Percentiles rank a stretch among this genome's conserved stretches.
Conservation (phyloP, 805 yeast species). For the Kazachstania africana region DNA sequence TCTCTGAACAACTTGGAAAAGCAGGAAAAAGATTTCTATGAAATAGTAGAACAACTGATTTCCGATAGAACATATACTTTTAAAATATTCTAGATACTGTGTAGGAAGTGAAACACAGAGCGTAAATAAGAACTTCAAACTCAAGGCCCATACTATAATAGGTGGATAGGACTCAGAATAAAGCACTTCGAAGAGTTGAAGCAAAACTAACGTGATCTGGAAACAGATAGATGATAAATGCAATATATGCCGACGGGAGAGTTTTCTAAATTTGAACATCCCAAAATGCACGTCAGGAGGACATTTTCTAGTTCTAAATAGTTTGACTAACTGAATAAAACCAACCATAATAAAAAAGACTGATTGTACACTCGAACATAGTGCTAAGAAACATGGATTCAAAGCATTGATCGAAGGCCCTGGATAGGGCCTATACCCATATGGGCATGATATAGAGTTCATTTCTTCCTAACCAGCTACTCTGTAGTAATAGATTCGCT, state of each 20-base stretch:
- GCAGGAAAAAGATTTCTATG: slow-evolving; percentile 10
- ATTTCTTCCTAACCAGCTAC: too few species aligned
- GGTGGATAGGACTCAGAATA: slow-evolving; percentile 3
- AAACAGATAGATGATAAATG: slow-evolving; percentile 16
- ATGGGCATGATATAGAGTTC: too few species aligned
- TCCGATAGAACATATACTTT: slow-evolving; percentile 20
- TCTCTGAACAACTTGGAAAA: slow-evolving; percentile 18
- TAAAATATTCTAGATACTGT: slow-evolving; percentile 19
- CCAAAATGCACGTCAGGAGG: slow-evolving; percentile 10
- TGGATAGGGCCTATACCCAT: slow-evolving; percentile 24
- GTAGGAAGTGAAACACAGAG: slow-evolving; percentile 18
- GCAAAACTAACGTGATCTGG: slow-evolving; percentile 7
- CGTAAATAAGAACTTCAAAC: slow-evolving; percentile 12
- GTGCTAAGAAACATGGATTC: slow-evolving; percentile 25
- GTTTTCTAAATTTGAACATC: slow-evolving; percentile 3
- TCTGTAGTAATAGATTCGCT: too few species aligned
- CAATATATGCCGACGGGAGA: slow-evolving; percentile 10
- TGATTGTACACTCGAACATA: slow-evolving; percentile 7
- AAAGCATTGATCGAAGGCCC: slow-evolving; percentile 26
- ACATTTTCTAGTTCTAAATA: slow-evolving; percentile 8
- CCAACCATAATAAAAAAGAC: slow-evolving; percentile 15
- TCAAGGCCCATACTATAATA: slow-evolving; percentile 6
- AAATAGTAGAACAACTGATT: slow-evolving; percentile 22
- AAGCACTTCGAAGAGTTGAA: slow-evolving; percentile 6
- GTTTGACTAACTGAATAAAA: slow-evolving; percentile 10